Base-by-base conservation (phyloP, 169 alveolate species). In the Nephromyces sp. region DNA sequence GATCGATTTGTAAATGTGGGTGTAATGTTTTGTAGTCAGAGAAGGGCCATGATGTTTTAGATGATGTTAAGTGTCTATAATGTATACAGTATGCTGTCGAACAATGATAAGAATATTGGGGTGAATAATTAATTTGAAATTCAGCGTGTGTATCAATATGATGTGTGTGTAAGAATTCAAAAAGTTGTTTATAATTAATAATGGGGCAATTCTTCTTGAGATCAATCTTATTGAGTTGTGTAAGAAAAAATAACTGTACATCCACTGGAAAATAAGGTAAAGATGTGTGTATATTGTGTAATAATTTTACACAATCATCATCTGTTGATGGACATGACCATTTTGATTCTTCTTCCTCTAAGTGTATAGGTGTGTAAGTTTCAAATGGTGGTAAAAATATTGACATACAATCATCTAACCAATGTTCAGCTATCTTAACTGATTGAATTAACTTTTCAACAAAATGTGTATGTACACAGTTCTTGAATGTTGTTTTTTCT, bases 61-160 rank as follows among this genome's bases (percentile, higher is more conserved):
- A 66, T 68, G 66, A 67, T 3, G 82, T 76, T 6, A 76, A 66
- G 22, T 76, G 82, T 52, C 82, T 66, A 67, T 76, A 76, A 43
- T 76, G 82, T 24, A 76, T 72, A 2, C 78, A 76, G 32, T 76
- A 76, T 25, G 82, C 82, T 28, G 82, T 68, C n/a, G 66, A 35
- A 32, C 66, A 69, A 62, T 70, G 79, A 31, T 68, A 64, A 6
- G 80, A 34, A 29, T 76, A 80, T 24, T 69, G 57, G 33, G 82
- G 82, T 25, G 77, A 33, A 51, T 74, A 31, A 32, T 66, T 61
- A 35, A 34, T 30, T n/a, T 15, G n/a, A n/a, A 43, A n/a, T 15
- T 43, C 57, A 15, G n/a, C 57, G 25, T n/a, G n/a, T 15, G 57
- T 43, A 15, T 43, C 57, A 15, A 43, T 43, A 43, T 15, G n/a